Evolutionary conservation across 148 eudicot genomes (phyloP), one percentile per base, ranked within the genome.

Genomic region (Rhododendron kiyosumense): DNA sequence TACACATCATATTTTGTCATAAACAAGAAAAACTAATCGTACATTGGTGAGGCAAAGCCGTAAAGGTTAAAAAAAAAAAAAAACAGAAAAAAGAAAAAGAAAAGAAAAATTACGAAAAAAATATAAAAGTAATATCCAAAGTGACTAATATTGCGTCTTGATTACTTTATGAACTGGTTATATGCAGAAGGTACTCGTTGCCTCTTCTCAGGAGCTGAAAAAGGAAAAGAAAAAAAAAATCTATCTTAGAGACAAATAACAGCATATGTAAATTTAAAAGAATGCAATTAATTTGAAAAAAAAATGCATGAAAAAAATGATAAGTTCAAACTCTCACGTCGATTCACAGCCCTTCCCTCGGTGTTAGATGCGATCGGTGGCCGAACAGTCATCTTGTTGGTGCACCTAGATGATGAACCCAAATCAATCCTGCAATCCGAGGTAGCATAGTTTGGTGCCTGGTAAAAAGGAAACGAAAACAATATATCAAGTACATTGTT

Each of bases 111-210:
- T 34, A 24, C 52, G 15, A 13, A 6, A 52, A 67, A 36, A 49
- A 49, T 45, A 83, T 49, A 76, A 84, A 83, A 67, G 75, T 24
- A 36, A 59, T 22, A 76, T 82, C 81, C 36, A 86, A 26, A 78
- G 81, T 36, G 84, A 82, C 5, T 11, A 15, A 14, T 28, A 71
- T 24, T 45, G 52, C 67, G 78, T 24, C 81, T 75, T 63, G 61
- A 28, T 94, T 93, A 96, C 98, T 94, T 96, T 87, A 96, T 96
- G 90, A 96, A 96, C 89, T 92, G 98, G 88, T 96, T 96, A 88
- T 96, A 96, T 61, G 97, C 98, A 84, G 98, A 96, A 69, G 98
- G 98, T 57, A 95, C 98, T 73, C 98, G 96, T 88, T 95, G 98
- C 91, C 98, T 95, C 91, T 95, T 95, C 91, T 94, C 98, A 2